Conservation (phyloP, 1,284 basidiomycete genomes). For the Leccinum glutinopallens region DNA sequence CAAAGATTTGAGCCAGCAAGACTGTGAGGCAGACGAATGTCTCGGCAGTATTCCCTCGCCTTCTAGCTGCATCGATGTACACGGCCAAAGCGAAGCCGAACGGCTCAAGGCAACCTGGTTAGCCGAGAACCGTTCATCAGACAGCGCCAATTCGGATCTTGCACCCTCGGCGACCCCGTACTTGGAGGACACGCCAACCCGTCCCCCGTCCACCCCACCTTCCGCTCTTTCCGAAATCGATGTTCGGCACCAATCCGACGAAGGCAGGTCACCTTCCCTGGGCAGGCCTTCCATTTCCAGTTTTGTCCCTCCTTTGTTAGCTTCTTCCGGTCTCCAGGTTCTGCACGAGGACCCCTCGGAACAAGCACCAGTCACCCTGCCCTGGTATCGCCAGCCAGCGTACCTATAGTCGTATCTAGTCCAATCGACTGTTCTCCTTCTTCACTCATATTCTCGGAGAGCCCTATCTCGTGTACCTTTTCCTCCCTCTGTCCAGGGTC, state of each 20-base stretch:
- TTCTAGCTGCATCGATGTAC: neutral
- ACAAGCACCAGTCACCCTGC: slow-evolving; percentile 18
- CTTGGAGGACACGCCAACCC: neutral
- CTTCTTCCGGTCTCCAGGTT: slow-evolving; percentile 27
- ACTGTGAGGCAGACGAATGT: slow-evolving; percentile 46
- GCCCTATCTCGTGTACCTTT: slow-evolving; percentile 29
- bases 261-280: slow-evolving; percentile 6
- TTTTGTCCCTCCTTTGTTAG: slow-evolving; percentile 14
- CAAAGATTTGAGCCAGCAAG: slow-evolving; percentile 51
- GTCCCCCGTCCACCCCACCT: slow-evolving; percentile 3
- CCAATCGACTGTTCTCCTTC: slow-evolving; percentile 9
- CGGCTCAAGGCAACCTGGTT: slow-evolving; percentile 53
- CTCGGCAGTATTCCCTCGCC: slow-evolving; percentile 36
- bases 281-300: slow-evolving; percentile 30
- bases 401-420: slow-evolving; percentile 28
- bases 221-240: slow-evolving; percentile 4
- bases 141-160: slow-evolving; percentile 24
- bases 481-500: slow-evolving; percentile 28
- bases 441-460: slow-evolving; percentile 22
- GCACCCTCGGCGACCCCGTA: neutral
- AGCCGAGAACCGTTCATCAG: slow-evolving; percentile 36
- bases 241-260: slow-evolving; percentile 11
- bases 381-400: neutral
- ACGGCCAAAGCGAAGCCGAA: slow-evolving; percentile 44
- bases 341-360: slow-evolving; percentile 34